Base-by-base conservation (phyloP, 441 rosid genomes). In the Erodium texanum region DNA sequence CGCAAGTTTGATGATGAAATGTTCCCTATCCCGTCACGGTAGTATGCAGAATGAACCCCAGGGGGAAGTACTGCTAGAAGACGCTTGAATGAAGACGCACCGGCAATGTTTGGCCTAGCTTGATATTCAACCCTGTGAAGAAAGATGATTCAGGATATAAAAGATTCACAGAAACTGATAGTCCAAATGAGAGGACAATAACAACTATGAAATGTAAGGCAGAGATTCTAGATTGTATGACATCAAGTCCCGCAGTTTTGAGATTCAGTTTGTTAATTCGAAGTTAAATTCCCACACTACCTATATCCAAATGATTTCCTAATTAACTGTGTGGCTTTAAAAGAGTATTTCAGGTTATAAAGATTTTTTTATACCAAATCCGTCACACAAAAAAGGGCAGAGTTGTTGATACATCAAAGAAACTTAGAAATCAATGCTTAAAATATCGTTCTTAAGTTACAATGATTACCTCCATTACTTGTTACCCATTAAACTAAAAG, bases 51-150 rank as follows among this genome's bases (percentile, higher is more conserved):
- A 80, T 89, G 96, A 71, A 90, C 97, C 70, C 86, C 85, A 64
- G 97, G 97, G n/a, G 99, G 98, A 32, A 92, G 86, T 68, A 83
- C 82, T 74, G 89, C 96, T 67, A 92, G 75, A 70, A 95, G 93
- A 74, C 75, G 79, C 76, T 73, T 88, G 82, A 95, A 89, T 23
- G 99, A 95, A 74, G 98, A 84, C 64, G 67, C 80, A 24, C 97
- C 97, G 69, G 82, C 85, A 62, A 66, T 0, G 29, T 85, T 70
- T 61, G 87, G 89, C 81, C 79, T 85, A 50, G 91, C 82, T 68
- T 92, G 98, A 83, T 90, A 95, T n/a, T 95, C 99, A 76, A 95
- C 90, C 90, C 99, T 95, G 93, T 81, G 78, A 84, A 78, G 64
- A 70, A 73, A 62, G 52, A 77, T 56, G 36, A 43, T 72, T 23